Conservation (phyloP, 2,329 filamentous ascomycete species). For the Chalara sp. region DNA sequence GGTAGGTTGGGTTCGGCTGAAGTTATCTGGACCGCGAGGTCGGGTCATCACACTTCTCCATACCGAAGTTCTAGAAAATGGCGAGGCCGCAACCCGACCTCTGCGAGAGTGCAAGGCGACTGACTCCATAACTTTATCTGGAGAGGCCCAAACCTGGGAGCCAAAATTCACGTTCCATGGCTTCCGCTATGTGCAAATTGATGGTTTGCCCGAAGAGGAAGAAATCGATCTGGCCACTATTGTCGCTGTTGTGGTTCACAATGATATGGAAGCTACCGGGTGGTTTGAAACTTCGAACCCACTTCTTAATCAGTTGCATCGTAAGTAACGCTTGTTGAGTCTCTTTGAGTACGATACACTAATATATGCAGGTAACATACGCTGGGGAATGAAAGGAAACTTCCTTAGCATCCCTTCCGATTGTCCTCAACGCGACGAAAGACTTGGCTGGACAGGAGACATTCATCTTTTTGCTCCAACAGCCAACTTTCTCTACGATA, state of each 20-base stretch:
- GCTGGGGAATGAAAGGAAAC: constrained; percentile 41
- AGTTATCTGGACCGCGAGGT: no score
- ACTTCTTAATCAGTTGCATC: constrained; percentile 38
- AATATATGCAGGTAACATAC: constrained; percentile 37
- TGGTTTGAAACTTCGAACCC: constrained; percentile 19
- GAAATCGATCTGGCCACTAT: no score
- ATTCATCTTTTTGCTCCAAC: constrained; percentile 38
- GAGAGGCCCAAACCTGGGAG: no score
- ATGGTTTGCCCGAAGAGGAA: no score
- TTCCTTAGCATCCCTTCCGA: constrained; percentile 40
- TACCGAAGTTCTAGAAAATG: constrained; percentile 38
- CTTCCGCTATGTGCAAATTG: constrained; percentile 35
- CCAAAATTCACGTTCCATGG: constrained; percentile 40
- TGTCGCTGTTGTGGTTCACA: constrained; percentile 18
- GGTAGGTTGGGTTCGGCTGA: constrained; percentile 41
- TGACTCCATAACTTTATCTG: no score
- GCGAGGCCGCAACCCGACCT: constrained; percentile 34
- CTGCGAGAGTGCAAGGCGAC: constrained; percentile 32
- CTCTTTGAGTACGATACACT: no score
- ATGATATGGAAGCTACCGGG: constrained; percentile 20
- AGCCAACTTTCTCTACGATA: constrained; percentile 35
- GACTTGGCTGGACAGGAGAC: constrained; percentile 42
- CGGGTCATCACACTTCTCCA: constrained; percentile 35
- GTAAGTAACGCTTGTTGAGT: no score
- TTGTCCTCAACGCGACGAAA: constrained; percentile 41